phyloP scores from a whole-genome alignment of 768 basidiomycete species.

The Gloeophyllum trabeum region DNA sequence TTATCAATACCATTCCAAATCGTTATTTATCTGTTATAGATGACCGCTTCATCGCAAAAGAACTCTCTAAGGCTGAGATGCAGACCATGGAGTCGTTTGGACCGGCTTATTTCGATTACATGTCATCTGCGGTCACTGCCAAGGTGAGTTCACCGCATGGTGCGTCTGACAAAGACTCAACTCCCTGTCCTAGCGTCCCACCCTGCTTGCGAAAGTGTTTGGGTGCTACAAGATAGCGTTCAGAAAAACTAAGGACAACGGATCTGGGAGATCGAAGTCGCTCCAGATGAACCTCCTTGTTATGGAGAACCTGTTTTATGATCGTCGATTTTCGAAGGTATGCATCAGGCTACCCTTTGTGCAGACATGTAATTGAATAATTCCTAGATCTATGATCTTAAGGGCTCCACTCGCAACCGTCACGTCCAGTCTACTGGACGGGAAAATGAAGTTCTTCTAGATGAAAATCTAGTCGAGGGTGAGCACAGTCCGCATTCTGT shows the following conservation, averaged over 20 bases:
- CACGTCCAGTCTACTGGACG: conserved; percentile 85
- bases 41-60: conserved; percentile 97
- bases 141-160: conserved; percentile 40
- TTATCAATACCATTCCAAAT: conserved; percentile 1
- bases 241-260: conserved; percentile 65
- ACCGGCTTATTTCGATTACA: conserved; percentile 96
- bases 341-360: neutral
- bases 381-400: conserved; percentile 85
- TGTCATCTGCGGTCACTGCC: conserved; percentile 85
- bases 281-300: conserved; percentile 93
- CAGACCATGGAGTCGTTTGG: conserved; percentile 96
- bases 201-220: conserved; percentile 90
- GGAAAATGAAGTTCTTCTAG: conserved; percentile 88
- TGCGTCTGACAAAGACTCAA: conserved; percentile 1
- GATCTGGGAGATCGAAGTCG: conserved; percentile 55
- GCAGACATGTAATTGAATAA: neutral
- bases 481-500: conserved; percentile 2
- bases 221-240: conserved; percentile 94
- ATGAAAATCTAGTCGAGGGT: conserved; percentile 95
- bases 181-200: conserved; percentile 62
- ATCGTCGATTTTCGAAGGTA: conserved; percentile 82
- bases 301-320: conserved; percentile 97
- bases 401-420: conserved; percentile 91
- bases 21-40: conserved; percentile 33
- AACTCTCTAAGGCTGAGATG: conserved; percentile 81